These are phyloP conservation scores for Schizopora paradoxa DNA, from an alignment of 1,284 basidiomycete genomes.

Conservation along the genomic window DNA sequence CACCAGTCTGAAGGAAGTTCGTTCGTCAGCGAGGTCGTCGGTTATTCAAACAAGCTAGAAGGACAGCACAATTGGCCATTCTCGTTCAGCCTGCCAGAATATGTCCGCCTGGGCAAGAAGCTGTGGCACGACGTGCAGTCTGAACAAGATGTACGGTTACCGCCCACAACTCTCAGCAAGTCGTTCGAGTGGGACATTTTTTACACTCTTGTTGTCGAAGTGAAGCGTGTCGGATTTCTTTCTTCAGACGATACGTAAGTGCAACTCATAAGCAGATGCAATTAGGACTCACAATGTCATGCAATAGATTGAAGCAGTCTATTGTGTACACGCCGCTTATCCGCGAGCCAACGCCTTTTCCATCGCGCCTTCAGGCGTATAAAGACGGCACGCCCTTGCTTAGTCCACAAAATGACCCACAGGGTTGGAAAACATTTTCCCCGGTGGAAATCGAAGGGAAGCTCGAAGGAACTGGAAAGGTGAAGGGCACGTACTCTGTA, in stretches of 20 bases:
- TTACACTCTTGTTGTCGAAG: background rate
- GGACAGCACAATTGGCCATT: slow-evolving; percentile 20
- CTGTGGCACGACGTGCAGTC: slow-evolving; percentile 3
- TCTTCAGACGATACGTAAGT: background rate
- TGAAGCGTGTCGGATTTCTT: background rate
- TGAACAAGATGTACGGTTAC: background rate
- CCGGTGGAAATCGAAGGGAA: background rate
- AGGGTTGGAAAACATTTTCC: background rate
- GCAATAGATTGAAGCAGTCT: slow-evolving; percentile 4
- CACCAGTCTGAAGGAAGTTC: no score
- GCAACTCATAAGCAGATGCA: background rate
- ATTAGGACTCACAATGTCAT: background rate
- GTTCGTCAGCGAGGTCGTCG: no score
- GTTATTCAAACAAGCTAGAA: slow-evolving; percentile 14
- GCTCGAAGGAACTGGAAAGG: slow-evolving; percentile 5
- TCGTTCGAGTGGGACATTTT: background rate
- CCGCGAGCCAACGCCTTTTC: background rate
- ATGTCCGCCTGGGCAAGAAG: slow-evolving; percentile 2
- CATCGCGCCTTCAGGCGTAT: slow-evolving; percentile 12
- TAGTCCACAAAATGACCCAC: slow-evolving; percentile 6
- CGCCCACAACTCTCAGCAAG: slow-evolving; percentile 6
- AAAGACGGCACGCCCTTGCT: slow-evolving; percentile 3
- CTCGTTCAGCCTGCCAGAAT: slow-evolving; percentile 14
- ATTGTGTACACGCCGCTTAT: slow-evolving; percentile 8
- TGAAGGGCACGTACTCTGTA: slow-evolving; percentile 9